Base-by-base conservation (phyloP, 176 grass and related monocot genomes). In the Ananas comosus region DNA sequence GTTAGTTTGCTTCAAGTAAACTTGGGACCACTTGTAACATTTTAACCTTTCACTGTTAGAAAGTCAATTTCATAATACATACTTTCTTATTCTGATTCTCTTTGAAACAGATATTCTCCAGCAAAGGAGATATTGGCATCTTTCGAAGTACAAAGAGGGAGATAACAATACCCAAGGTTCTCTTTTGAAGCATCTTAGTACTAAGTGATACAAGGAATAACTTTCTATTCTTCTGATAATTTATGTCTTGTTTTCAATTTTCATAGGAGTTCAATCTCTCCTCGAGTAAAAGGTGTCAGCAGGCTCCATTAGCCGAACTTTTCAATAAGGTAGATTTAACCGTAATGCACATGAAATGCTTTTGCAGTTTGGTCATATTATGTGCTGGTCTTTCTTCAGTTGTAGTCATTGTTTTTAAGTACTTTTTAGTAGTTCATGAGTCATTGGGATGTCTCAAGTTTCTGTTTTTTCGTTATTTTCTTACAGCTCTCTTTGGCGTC, bases 221-320 rank as follows among this genome's bases (percentile, higher is more conserved):
- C 70, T 50, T 0, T 64, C 17, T 9, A 12, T 66, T 13, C 64
- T 72, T 42, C 63, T 79, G 28, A 70, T 58, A 19, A 57, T 65
- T 64, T 66, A 4, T 64, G 51, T 8, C 9, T 50, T 49, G 13
- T 77, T 77, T 84, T 65, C 47, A 70, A 17, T 83, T 58, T 64
- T 72, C n/a, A 22, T 83, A 96, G 91, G 87, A 87, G 74, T 85
- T 85, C 59, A 88, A 91, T 9, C 72, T 96, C 59, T 86, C 84
- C 71, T 85, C 77, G 49, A 72, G 76, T 18, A 83, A 58, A 70
- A 91, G 80, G 63, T 50, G 25, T 54, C 86, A 88, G 48, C 82
- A 69, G 8, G 47, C 64, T 80, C 85, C 88, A 24, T 83, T 96
- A 68, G 81, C 88, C 16, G 87, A 88, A 63, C 80, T 96, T 13